Percentiles rank a stretch among this genome's conserved stretches.
Evolutionary conservation across 2,329 filamentous ascomycete species (phyloP).

Genomic region (Botrytis fragariae): DNA sequence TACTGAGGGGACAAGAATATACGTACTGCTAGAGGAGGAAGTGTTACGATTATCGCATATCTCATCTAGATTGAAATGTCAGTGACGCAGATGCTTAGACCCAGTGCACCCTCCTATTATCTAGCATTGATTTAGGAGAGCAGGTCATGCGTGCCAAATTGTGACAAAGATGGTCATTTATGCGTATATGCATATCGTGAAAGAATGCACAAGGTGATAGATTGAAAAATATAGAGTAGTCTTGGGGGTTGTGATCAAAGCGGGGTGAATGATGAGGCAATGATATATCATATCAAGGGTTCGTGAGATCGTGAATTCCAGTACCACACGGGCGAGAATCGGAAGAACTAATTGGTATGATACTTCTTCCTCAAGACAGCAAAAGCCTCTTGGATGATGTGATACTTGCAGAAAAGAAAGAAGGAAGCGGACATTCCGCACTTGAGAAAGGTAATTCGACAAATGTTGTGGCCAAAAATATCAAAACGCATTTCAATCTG

Average conservation of each 20-base stretch:
- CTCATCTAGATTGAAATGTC: neutral
- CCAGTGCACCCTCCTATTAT: neutral
- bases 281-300: neutral
- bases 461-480: neutral
- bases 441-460: neutral
- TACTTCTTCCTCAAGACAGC: neutral
- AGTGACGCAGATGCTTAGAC: too few relatives aligned
- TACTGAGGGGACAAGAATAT: neutral
- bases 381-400: neutral
- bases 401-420: neutral
- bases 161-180: neutral
- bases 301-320: neutral
- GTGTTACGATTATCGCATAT: conserved; percentile 10
- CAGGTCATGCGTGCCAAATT: neutral
- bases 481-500: neutral
- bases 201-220: neutral
- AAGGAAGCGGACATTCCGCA: neutral
- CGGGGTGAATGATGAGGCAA: neutral
- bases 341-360: neutral
- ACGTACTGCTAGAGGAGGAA: neutral
- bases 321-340: too few relatives aligned
- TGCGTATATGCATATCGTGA: neutral
- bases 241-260: neutral
- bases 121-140: neutral
- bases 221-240: neutral